Conservation (phyloP, 495 filamentous ascomycete species). For the Ramalina peruviana region DNA sequence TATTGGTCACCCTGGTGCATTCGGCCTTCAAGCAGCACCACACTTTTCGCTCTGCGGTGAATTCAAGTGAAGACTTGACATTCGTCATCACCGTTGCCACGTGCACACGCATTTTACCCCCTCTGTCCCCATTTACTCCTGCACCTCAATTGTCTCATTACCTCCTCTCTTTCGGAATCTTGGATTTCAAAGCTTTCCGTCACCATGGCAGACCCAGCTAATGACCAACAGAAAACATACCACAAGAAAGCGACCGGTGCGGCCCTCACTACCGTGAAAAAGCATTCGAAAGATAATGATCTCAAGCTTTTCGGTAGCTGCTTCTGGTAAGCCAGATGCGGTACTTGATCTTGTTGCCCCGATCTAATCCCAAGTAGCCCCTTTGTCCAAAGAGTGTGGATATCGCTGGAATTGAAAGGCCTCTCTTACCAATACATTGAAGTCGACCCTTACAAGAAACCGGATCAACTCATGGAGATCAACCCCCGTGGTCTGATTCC, state of each 20-base stretch:
- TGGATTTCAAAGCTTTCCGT: not conserved
- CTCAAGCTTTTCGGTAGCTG: constrained; percentile 80
- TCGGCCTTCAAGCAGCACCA: constrained; percentile 12
- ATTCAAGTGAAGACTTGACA: no score
- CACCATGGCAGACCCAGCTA: constrained; percentile 31
- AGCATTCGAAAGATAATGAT: constrained; percentile 53
- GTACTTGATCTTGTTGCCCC: not conserved
- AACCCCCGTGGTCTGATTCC: constrained; percentile 85
- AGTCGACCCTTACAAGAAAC: constrained; percentile 76
- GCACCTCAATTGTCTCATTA: constrained; percentile 1
- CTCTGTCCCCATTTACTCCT: constrained; percentile 8
- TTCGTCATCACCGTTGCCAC: no score
- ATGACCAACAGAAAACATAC: constrained; percentile 51
- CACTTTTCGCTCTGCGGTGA: not conserved
- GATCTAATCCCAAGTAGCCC: constrained; percentile 31
- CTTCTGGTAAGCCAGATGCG: constrained; percentile 55
- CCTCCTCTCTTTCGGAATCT: not conserved
- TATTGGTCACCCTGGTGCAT: not conserved
- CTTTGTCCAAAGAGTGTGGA: constrained; percentile 93
- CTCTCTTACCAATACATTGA: constrained; percentile 86
- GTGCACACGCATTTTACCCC: not conserved
- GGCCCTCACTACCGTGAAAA: constrained; percentile 58
- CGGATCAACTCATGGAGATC: constrained; percentile 61
- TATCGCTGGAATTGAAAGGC: constrained; percentile 76
- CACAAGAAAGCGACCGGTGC: constrained; percentile 71